Evolutionary conservation across 768 basidiomycete genomes (phyloP), one percentile per base, ranked within the genome.

Genomic region (Lentinula guzmanii): DNA sequence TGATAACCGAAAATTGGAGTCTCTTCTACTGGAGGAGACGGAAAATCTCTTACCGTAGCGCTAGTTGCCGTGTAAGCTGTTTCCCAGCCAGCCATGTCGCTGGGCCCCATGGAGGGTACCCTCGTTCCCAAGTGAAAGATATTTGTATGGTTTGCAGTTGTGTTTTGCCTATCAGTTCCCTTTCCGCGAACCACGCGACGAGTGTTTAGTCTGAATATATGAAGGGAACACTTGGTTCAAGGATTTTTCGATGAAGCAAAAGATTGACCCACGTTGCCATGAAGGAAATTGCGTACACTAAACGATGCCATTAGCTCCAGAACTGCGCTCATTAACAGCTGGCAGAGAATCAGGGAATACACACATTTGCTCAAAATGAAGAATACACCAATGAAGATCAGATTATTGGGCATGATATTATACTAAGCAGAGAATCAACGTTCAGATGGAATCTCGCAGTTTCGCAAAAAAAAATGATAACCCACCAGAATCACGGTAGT

Each of bases 221-320:
- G 7, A 42, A 51, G 35, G 16, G 2, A 52, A 41, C 41, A 56
- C 33, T 18, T 28, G 33, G 24, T 61, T 48, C 53, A 9, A 9
- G 39, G 18, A 37, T 39, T n/a, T 5, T 33, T 18, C 10, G 41
- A 48, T 15, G 52, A 35, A 28, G 24, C 28, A 53, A 43, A 16
- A 55, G 31, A 18, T 46, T 37, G 46, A 72, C 82, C 56, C 67
- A 86, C 84, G 86, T 84, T 42, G 86, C 85, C 68, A 88, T 74
- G 70, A 86, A 78, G n/a, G 86, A 87, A 54, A 84, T 80, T 0
- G 79, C 82, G 63, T 87, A 85, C n/a, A 86, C 85, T 86, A 10
- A 61, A 33, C 54, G 50, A 52, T 15, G 28, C 28, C 28, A 11
- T 28, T 6, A 13, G 3, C 11, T 11, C 34, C 13, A 28, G 41